phyloP scores from a whole-genome alignment of 208 protist genomes.

The Porcisia deanei region DNA sequence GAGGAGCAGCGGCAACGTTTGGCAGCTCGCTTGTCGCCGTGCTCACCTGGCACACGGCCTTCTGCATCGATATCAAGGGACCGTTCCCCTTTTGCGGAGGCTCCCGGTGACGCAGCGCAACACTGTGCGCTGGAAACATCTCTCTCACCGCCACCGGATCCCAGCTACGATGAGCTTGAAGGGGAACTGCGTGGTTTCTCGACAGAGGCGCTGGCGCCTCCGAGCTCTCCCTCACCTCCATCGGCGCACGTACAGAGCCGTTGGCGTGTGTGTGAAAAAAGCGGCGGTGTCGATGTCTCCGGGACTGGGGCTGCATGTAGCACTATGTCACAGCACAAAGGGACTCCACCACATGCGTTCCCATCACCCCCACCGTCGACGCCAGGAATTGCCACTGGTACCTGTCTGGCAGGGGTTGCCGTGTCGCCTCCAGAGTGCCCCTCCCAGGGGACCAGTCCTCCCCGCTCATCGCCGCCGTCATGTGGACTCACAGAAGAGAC shows the following conservation, averaged over 20 bases:
- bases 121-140: background rate
- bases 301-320: background rate
- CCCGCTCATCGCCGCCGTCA: background rate
- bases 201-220: conserved; percentile 12
- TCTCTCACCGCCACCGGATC: background rate
- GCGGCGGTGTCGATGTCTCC: background rate
- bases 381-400: background rate
- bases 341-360: no score
- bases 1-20: conserved; percentile 32
- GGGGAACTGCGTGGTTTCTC: conserved; percentile 10
- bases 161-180: background rate
- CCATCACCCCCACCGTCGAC: background rate
- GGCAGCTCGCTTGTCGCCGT: conserved; percentile 11
- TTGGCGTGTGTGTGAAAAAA: no score
- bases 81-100: background rate
- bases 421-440: background rate
- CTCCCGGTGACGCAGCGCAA: background rate
- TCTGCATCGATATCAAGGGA: background rate
- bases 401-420: background rate
- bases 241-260: conserved; percentile 9
- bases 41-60: background rate
- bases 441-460: background rate
- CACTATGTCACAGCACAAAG: background rate
- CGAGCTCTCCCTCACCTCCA: conserved; percentile 29
- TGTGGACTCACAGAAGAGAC: background rate